Base-by-base conservation (phyloP, 352 stramenopile genomes). In the Salisapilia sapeloensis region DNA sequence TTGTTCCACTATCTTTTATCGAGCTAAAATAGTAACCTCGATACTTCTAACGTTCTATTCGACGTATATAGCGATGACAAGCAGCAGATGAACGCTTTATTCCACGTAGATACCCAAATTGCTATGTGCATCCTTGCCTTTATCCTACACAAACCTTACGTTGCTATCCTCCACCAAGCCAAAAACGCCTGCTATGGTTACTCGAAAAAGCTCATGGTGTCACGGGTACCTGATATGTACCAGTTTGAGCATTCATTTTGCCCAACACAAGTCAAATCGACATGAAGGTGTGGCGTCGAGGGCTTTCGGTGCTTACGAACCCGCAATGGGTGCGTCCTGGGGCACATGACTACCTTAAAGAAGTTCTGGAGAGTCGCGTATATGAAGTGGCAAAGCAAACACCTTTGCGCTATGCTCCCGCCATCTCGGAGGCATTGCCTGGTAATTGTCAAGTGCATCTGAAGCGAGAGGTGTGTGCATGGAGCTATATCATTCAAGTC, bases 401-500 rank as follows among this genome's bases (percentile, higher is more conserved):
- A 26, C 69, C 75, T 29, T 61, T 91, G 14, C 44, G 62, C 36
- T 46, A 54, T 4, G 67, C 70, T 19, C 63, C 65, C 20, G 41
- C 56, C 32, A 50, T 91, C 20, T 76, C 59, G 13, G 54, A 57
- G 33, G 45, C 48, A 29, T 33, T 89, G 16, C 56, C 64, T 2
- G 48, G 50, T 25, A 60, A 67, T 37, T 84, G 80, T 47, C 62
- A 53, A 15, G 53, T 93, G 22, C 67, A 64, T 29, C 51, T 97
- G 10, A 97, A 99, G 76, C 63, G 92, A 16, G 93, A 99, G 71
- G 62, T 78, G 25, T 18, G 44, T 41, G 14, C 11, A 23, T 29
- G 12, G 24, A 10, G 24, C 13, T 28, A 28, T 13, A 12, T 10
- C 13, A 28, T 13, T 28, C 24, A 28, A 10, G 10, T 10, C 13